These are phyloP conservation scores for Xylaria longipes DNA, from an alignment of 495 filamentous ascomycete species.

Conservation along the genomic window DNA sequence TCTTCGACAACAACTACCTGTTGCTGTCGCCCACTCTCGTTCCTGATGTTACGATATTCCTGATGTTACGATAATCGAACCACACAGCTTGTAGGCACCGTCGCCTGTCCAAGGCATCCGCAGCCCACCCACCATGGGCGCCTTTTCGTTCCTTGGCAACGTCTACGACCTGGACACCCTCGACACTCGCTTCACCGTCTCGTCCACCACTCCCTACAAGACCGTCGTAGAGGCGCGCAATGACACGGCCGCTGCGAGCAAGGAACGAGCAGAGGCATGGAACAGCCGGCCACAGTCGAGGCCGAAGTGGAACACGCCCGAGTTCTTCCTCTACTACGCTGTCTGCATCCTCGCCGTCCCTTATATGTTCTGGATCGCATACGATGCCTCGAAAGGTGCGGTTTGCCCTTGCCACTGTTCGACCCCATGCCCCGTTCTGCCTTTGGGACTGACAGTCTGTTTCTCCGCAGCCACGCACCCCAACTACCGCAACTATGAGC, in stretches of 20 bases:
- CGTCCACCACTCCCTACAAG: conserved; percentile 69
- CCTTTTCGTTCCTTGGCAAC: conserved; percentile 56
- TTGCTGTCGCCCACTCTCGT: conserved; percentile 1
- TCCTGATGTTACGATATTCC: conserved; percentile 30
- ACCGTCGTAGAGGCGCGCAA: conserved; percentile 51
- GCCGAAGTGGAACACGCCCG: conserved; percentile 87
- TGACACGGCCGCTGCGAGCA: conserved; percentile 37
- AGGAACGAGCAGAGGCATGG: conserved; percentile 44
- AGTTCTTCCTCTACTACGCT: conserved; percentile 85
- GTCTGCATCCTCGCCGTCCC: conserved; percentile 72
- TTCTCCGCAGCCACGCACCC: conserved; percentile 72
- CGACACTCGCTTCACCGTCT: conserved; percentile 86
- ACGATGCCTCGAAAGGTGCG: conserved; percentile 86
- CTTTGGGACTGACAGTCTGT: not conserved
- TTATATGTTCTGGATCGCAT: conserved; percentile 88
- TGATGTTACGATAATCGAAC: conserved; percentile 25
- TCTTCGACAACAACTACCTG: not conserved
- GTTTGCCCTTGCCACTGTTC: not conserved
- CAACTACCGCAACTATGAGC: conserved; percentile 75
- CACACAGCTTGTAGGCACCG: conserved; percentile 19
- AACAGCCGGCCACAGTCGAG: conserved; percentile 57
- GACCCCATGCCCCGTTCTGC: not conserved
- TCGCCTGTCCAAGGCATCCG: conserved; percentile 23
- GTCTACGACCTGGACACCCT: conserved; percentile 89
- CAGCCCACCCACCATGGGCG: conserved; percentile 33